A percentile compares a stretch with the other conserved stretches of the same genome.
These are phyloP conservation scores for Glycine tomentella DNA, from an alignment of 306 rosid species.

Conservation along the genomic window DNA sequence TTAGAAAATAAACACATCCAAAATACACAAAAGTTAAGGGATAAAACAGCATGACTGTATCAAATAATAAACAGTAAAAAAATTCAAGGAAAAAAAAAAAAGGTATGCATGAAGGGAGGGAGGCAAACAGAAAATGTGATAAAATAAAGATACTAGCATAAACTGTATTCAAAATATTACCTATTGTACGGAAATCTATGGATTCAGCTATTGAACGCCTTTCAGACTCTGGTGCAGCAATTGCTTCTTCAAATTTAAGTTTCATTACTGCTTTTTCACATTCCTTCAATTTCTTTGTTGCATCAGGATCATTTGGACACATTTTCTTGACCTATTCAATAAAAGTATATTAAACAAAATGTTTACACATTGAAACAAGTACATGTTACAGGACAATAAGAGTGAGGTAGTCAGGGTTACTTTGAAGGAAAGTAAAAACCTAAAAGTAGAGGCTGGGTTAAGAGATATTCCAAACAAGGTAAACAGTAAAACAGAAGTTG, in stretches of 20 bases:
- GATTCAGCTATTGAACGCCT: conserved; percentile 73
- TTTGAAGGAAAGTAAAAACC: background rate
- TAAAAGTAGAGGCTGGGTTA: background rate
- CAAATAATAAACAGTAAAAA: conserved; percentile 6
- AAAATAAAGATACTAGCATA: conserved; percentile 27
- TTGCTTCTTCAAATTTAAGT: conserved; percentile 95
- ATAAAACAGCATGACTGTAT: conserved; percentile 16
- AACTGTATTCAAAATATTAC: conserved; percentile 57
- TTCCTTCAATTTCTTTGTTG: conserved; percentile 90
- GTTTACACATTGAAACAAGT: conserved; percentile 10
- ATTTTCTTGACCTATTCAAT: conserved; percentile 83
- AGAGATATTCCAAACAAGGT: conserved; percentile 10
- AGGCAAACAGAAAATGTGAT: conserved; percentile 1
- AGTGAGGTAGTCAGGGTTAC: conserved; percentile 6
- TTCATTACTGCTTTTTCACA: conserved; percentile 96
- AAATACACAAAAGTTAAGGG: conserved; percentile 12
- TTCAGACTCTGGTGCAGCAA: conserved; percentile 72
- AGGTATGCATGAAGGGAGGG: background rate
- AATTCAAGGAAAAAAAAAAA: background rate
- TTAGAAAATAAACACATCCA: conserved; percentile 1
- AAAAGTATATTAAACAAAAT: conserved; percentile 32
- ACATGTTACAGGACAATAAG: background rate
- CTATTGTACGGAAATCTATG: conserved; percentile 77
- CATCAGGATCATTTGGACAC: conserved; percentile 92
- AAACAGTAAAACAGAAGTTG: conserved; percentile 13